These are phyloP conservation scores for Parafenestella ontariensis DNA, from an alignment of 2,329 filamentous ascomycete species.

Conservation along the genomic window DNA sequence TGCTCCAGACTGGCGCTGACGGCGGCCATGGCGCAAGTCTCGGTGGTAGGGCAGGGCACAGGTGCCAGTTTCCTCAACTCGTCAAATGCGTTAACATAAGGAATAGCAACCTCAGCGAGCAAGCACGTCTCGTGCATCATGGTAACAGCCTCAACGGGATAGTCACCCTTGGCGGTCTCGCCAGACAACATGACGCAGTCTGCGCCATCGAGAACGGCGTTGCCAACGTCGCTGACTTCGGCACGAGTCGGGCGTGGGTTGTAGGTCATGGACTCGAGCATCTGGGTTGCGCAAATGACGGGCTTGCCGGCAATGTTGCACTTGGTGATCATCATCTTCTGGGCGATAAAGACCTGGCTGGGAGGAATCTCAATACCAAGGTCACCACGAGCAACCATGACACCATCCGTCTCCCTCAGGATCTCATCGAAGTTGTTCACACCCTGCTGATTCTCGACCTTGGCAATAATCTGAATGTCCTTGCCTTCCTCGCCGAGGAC, in stretches of 20 bases:
- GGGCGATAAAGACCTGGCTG: constrained; percentile 96
- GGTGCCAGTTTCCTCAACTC: constrained; percentile 86
- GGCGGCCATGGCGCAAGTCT: constrained; percentile 96
- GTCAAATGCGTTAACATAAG: constrained; percentile 95
- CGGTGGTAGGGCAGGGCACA: constrained; percentile 84
- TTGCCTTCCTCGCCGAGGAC: constrained; percentile 91
- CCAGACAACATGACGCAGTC: constrained; percentile 99
- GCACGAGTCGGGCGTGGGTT: constrained; percentile 98
- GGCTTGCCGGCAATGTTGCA: constrained; percentile 99
- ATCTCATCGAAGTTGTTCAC: constrained; percentile 99
- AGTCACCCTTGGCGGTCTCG: constrained; percentile 97
- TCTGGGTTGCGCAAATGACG: constrained; percentile 98
- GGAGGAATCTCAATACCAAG: constrained; percentile 98
- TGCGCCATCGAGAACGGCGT: constrained; percentile 95
- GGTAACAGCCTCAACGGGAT: constrained; percentile 87
- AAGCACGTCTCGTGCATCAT: constrained; percentile 99
- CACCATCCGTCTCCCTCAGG: constrained; percentile 92
- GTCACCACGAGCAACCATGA: constrained; percentile 99
- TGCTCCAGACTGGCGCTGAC: constrained; percentile 95
- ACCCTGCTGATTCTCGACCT: constrained; percentile 99
- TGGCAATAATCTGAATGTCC: constrained; percentile 99
- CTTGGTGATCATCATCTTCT: constrained; percentile 99
- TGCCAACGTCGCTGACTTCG: constrained; percentile 98
- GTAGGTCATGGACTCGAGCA: constrained; percentile 99
- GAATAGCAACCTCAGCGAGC: constrained; percentile 95